Base-by-base conservation (phyloP, 2,329 filamentous ascomycete genomes). In the Balansia obtecta region DNA sequence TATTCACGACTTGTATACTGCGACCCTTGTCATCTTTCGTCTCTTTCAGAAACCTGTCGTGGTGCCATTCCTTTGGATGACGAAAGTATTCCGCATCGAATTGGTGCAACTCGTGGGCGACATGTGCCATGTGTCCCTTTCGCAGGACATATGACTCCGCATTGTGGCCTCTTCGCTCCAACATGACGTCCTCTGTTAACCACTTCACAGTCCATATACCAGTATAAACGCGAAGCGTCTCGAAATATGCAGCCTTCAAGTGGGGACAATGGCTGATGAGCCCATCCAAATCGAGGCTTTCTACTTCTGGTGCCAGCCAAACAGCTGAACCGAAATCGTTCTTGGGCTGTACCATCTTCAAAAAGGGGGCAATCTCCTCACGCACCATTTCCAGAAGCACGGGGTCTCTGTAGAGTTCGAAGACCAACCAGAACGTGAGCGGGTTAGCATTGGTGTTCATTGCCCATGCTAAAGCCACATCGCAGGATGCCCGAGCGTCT, bases 341-440 rank as follows among this genome's bases (percentile, higher is more conserved):
- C 15, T 53, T 57, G 4, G 64, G 67, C 47, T 68, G 63, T 3
- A 63, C 54, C 5, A 63, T 56, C 11, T 58, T 50, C 13, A 69
- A 55, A 38, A 57, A 62, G 0, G 63, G 62, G 8, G 59, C 60
- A 49, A 72, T 61, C 54, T 72, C 70, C 2, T 65, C 61, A 13
- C 66, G 65, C 27, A 73, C 59, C 22, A 66, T 61, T 32, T 58
- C 59, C 1, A 71, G 59, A 3, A 72, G 63, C 11, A 67, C 61
- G 0, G 62, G 57, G 20, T 71, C 67, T 10, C 64, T 62, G 51
- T 64, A 65, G 10, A 72, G 58, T 46, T 72, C 66, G 48, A 66
- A 65, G 0, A 73, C 55, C 55, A 71, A 61, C 71, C 71, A 74
- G 6, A 63, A 61, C 3, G 65, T 59, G 32, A 71, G 58, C 1